Evolutionary conservation across 148 eudicot genomes (phyloP).

Genomic region (Drosera capensis): DNA sequence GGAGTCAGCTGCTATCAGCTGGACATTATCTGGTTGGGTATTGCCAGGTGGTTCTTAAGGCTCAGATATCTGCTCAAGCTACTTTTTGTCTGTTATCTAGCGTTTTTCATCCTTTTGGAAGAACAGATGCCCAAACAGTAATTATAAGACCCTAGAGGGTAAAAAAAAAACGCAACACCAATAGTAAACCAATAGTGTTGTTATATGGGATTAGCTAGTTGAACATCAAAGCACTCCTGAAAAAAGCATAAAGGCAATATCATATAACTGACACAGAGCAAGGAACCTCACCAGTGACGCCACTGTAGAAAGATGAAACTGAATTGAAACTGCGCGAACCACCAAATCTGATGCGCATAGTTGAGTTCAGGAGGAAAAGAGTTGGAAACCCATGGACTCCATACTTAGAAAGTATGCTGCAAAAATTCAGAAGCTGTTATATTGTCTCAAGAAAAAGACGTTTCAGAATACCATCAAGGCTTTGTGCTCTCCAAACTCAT

Average conservation of each 20-base stretch:
- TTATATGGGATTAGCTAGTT: not conserved
- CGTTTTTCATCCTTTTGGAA: too few relatives aligned
- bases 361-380: conserved; percentile 68
- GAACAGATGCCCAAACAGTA: too few relatives aligned
- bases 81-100: too few relatives aligned
- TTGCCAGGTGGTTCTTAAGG: too few relatives aligned
- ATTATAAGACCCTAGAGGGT: too few relatives aligned
- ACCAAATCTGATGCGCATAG: conserved; percentile 65
- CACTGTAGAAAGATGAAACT: conserved; percentile 55
- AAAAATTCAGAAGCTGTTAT: conserved; percentile 4
- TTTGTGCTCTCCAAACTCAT: conserved; percentile 8
- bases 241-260: not conserved
- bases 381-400: conserved; percentile 95
- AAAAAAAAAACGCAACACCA: too few relatives aligned
- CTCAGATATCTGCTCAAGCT: too few relatives aligned
- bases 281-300: conserved; percentile 44
- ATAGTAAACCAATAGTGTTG: too few relatives aligned
- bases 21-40: too few relatives aligned
- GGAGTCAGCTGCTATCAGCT: too few relatives aligned
- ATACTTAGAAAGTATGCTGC: conserved; percentile 82
- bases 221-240: not conserved
- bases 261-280: not conserved
- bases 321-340: conserved; percentile 72
- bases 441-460: not conserved
- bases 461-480: not conserved